These are phyloP conservation scores for Basidiobolus meristosporus DNA, from an alignment of 371 early-diverging fungal species.

Conservation along the genomic window DNA sequence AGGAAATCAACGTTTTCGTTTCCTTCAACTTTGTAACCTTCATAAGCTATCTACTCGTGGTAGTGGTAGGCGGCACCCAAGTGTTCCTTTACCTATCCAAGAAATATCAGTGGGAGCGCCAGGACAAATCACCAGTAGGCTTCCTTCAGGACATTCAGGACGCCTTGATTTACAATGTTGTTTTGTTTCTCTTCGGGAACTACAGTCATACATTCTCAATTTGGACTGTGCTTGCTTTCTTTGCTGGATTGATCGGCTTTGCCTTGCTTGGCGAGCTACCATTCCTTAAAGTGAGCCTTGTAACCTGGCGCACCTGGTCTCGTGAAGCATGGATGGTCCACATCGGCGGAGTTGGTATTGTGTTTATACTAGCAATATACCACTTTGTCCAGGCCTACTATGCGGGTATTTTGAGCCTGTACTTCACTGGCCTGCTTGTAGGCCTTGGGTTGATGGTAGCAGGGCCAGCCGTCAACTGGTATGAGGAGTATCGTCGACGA, in stretches of 20 bases:
- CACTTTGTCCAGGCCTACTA: constrained; percentile 29
- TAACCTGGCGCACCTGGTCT: constrained; percentile 48
- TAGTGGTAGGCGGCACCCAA: no score
- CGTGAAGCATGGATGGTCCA: constrained; percentile 43
- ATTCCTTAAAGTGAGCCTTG: constrained; percentile 46
- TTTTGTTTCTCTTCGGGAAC: constrained; percentile 71
- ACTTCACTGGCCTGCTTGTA: constrained; percentile 1
- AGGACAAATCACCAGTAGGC: constrained; percentile 30
- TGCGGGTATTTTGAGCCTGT: constrained; percentile 7
- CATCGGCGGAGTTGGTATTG: constrained; percentile 24
- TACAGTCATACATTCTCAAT: constrained; percentile 51
- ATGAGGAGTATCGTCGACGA: not conserved
- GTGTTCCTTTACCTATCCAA: no score
- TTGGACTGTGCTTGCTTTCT: constrained; percentile 48
- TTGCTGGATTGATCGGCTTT: constrained; percentile 48
- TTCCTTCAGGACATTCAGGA: constrained; percentile 40
- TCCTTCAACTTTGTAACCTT: no score
- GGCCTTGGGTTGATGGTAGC: not conserved
- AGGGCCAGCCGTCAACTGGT: not conserved
- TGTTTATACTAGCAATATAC: constrained; percentile 30
- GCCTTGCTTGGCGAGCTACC: constrained; percentile 45
- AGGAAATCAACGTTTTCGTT: no score
- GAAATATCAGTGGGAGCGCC: constrained; percentile 26
- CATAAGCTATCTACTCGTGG: no score
- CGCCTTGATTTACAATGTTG: constrained; percentile 29